Conservation (phyloP, 2,329 filamentous ascomycete species). For the Metarhizium sp. region DNA sequence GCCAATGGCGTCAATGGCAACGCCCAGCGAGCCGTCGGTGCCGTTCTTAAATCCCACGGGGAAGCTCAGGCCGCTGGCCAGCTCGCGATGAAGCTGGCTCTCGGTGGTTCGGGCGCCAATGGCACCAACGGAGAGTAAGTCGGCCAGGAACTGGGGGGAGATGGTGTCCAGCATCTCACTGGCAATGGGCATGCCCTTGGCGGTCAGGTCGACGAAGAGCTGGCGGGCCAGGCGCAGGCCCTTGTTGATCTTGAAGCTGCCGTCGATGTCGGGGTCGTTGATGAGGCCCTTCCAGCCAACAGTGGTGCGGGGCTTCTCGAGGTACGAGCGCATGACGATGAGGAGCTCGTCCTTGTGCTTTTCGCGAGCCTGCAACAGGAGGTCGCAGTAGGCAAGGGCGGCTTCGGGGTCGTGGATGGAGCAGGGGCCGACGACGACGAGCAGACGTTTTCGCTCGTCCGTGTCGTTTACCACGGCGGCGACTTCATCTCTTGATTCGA, state of each 20-base stretch:
- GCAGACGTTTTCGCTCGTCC: conserved; percentile 48
- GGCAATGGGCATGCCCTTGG: conserved; percentile 89
- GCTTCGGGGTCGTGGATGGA: conserved; percentile 92
- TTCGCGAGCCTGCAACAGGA: conserved; percentile 70
- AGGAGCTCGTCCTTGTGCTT: conserved; percentile 84
- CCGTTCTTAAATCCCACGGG: conserved; percentile 99
- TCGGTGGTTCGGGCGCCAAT: conserved; percentile 96
- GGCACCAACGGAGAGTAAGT: conserved; percentile 83
- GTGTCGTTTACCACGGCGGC: conserved; percentile 60
- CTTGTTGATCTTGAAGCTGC: conserved; percentile 99
- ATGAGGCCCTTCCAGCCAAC: conserved; percentile 98
- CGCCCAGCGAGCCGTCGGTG: conserved; percentile 80
- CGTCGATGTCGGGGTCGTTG: conserved; percentile 97
- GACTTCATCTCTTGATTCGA: conserved; percentile 53
- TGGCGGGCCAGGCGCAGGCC: conserved; percentile 78
- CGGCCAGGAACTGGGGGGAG: conserved; percentile 91
- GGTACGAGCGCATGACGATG: conserved; percentile 96
- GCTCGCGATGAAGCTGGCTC: conserved; percentile 87
- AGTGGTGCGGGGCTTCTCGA: conserved; percentile 96
- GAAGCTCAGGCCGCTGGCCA: conserved; percentile 90
- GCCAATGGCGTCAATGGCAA: conserved; percentile 92
- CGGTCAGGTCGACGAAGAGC: conserved; percentile 86
- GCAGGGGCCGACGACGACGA: conserved; percentile 85
- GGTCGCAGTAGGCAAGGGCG: conserved; percentile 86
- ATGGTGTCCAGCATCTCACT: conserved; percentile 98